These are phyloP conservation scores for Colletotrichum higginsianum DNA, from an alignment of 2,329 filamentous ascomycete species.

Conservation along the genomic window DNA sequence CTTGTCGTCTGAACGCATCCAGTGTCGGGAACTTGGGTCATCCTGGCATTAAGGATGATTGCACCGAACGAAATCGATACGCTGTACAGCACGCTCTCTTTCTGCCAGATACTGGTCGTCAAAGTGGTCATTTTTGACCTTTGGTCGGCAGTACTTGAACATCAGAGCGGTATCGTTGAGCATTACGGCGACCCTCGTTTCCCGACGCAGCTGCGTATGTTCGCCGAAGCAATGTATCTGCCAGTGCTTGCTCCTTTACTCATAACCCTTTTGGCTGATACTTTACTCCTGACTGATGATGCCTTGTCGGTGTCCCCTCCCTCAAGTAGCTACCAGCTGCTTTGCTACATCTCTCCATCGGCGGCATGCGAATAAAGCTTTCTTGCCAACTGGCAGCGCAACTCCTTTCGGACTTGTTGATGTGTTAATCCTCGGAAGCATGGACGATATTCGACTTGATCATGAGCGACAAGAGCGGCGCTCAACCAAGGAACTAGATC, in stretches of 20 bases:
- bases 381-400: too few species aligned
- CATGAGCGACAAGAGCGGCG: background rate
- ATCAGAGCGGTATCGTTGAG: background rate
- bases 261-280: too few species aligned
- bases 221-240: background rate
- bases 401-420: background rate
- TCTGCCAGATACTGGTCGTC: constrained; percentile 44
- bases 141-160: constrained; percentile 41
- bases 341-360: too few species aligned
- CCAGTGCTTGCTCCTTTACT: too few species aligned
- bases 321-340: too few species aligned
- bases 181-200: background rate
- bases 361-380: too few species aligned
- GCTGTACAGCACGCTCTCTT: constrained; percentile 39
- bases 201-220: background rate
- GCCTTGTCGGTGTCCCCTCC: too few species aligned
- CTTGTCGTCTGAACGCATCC: constrained; percentile 2
- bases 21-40: constrained; percentile 7
- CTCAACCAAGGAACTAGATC: background rate
- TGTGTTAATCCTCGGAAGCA: constrained; percentile 1
- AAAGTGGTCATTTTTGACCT: constrained; percentile 46
- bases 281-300: too few species aligned
- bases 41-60: constrained; percentile 43
- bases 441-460: background rate
- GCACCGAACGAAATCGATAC: constrained; percentile 40